phyloP scores from a whole-genome alignment of 1,139 yeast genomes.

The Geotrichum armillariae region DNA sequence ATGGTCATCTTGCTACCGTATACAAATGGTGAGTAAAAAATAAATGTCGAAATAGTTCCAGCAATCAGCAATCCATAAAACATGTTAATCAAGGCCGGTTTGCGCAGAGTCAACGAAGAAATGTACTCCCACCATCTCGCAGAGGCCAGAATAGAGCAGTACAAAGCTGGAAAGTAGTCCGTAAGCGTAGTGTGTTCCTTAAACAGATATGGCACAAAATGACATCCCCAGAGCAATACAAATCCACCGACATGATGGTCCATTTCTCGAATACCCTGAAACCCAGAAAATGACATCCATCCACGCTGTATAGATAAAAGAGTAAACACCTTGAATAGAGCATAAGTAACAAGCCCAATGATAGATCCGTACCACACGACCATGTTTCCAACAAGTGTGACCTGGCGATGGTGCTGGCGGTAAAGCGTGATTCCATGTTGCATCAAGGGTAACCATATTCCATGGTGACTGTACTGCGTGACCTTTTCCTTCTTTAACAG shows the following conservation, averaged over 20 bases:
- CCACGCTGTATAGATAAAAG: slow-evolving; percentile 28
- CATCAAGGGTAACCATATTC: slow-evolving; percentile 46
- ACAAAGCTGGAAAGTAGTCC: slow-evolving; percentile 33
- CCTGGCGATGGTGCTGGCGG: slow-evolving; percentile 46
- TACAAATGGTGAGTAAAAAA: slow-evolving; percentile 29
- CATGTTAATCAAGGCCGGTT: slow-evolving; percentile 1
- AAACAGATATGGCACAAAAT: slow-evolving; percentile 24
- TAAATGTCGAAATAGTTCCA: slow-evolving; percentile 15
- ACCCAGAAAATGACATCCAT: slow-evolving; percentile 17
- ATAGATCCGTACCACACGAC: slow-evolving; percentile 47
- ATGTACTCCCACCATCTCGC: slow-evolving; percentile 24
- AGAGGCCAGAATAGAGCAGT: slow-evolving; percentile 29
- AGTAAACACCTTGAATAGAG: slow-evolving; percentile 27
- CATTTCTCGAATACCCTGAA: slow-evolving; percentile 21
- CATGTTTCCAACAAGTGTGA: slow-evolving; percentile 61
- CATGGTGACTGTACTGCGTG: slow-evolving; percentile 25
- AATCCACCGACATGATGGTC: slow-evolving; percentile 34
- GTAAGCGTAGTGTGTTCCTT: slow-evolving; percentile 22
- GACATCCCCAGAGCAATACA: slow-evolving; percentile 28
- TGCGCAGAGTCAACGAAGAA: slow-evolving; percentile 6
- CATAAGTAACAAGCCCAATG: slow-evolving; percentile 23
- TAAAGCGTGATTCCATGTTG: slow-evolving; percentile 56
- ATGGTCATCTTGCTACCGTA: slow-evolving; percentile 28
- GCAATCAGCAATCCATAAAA: slow-evolving; percentile 19
- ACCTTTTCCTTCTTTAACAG: slow-evolving; percentile 24